Evolutionary conservation across 2,329 filamentous ascomycete genomes (phyloP), one percentile per base, ranked within the genome.

Genomic region (Fusarium kyushuense): DNA sequence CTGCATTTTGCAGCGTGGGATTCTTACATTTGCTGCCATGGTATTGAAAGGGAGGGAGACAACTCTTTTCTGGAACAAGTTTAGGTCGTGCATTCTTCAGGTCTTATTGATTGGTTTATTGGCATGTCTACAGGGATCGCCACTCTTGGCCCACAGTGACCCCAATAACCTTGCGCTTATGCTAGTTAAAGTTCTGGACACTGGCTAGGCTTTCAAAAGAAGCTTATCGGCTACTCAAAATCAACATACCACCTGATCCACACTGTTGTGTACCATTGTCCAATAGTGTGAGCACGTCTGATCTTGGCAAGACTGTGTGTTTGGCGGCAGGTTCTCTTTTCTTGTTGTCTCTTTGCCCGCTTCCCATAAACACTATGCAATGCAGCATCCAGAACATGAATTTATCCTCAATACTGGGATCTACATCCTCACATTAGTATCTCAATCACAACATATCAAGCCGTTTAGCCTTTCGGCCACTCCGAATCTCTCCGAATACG

Each of bases 171-270:
- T 69, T 69, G 61, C 57, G 66, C 58, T 69, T 70, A 63, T 72
- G 53, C 62, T 58, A 38, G 49, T 63, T 67, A 71, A 73, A 56
- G 56, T 73, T 73, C 58, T 65, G 52, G 57, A 64, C 72, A 64
- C 52, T 52, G 32, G 53, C 45, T 46, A 63, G 33, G 57, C 51
- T 61, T 68, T 60, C 46, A 33, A 62, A 36, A 62, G 61, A 71
- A 72, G 71, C 69, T 73, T 72, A 73, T 74, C 71, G 54, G 57
- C 40, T 63, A 57, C 29, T 40, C 33, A 54, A 51, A 48, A 30
- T 58, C 54, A 63, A 59, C 40, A 58, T 43, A 40, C 35, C 41
- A 52, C 54, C 36, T 56, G 60, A 65, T 56, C 55, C 38, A 47
- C 51, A n/a, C 40, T 21, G 23, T 40, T 32, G 35, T 30, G 14